Evolutionary conservation across 2,329 filamentous ascomycete genomes (phyloP), one percentile per base, ranked within the genome.

Genomic region (Canariomyces notabilis): DNA sequence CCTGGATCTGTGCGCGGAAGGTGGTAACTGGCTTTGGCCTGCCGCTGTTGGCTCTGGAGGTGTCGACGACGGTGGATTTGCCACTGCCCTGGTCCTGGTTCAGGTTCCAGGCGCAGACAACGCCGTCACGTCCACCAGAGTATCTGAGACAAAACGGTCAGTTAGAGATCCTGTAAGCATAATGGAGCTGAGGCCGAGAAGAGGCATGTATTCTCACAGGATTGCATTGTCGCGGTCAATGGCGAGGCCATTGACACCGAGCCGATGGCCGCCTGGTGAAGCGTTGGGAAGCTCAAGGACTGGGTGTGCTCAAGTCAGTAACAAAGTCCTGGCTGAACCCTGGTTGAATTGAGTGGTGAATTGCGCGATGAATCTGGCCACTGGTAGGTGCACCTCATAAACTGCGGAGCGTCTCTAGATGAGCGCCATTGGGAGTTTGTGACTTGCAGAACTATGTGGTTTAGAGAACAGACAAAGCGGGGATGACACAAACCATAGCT

Each of bases 91-190:
- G 73, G 63, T 89, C 77, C 61, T 87, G 79, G 60, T 88, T 80
- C 43, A 96, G 73, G 66, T 97, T 84, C 93, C 93, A 98, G 51
- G 91, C 89, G 70, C 93, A 98, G 57, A 98, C 85, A 41, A 93
- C 86, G 58, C 93, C 93, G 68, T 98, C 93, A 63, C 93, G 85
- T 50, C 93, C 93, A 56, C 89, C 93, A 37, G 93, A 96, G 70
- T 97, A 98, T 60, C 90, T 96, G 14, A 5, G 4, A 11, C 26
- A 29, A 12, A 9, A 29, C 26, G n/a, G n/a, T n/a, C n/a, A n/a
- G n/a, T n/a, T n/a, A n/a, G n/a, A n/a, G n/a, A n/a, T n/a, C n/a
- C n/a, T 5, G 21, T 18, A 14, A n/a, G n/a, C 18, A 42, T 16
- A 38, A 31, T 38, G 40, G 18, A 16, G 21, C 20, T 6, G 40